Evolutionary conservation across 2,329 filamentous ascomycete genomes (phyloP).

Genomic region (Aspergillus hortae): DNA sequence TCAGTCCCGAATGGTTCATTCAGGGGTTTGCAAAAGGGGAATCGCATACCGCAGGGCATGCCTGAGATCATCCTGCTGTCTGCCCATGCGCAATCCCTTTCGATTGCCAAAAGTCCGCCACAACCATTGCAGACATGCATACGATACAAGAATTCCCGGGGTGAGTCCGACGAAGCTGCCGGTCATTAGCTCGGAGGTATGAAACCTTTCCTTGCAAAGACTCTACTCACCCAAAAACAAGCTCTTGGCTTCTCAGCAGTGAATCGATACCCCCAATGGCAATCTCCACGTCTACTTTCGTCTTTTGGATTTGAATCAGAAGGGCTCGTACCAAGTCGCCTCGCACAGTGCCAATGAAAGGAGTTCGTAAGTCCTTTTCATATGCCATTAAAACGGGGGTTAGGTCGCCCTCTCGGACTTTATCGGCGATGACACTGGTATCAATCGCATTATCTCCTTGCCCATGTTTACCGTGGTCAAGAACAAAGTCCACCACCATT

Average conservation of each 20-base stretch:
- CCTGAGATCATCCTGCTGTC: slow-evolving; percentile 66
- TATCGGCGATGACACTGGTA: slow-evolving; percentile 69
- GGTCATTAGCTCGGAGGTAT: slow-evolving; percentile 10
- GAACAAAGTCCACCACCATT: slow-evolving; percentile 96
- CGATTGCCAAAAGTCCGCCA: slow-evolving; percentile 66
- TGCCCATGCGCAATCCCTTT: slow-evolving; percentile 62
- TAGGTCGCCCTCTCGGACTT: slow-evolving; percentile 86
- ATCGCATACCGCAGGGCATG: slow-evolving; percentile 64
- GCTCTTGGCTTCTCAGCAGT: slow-evolving; percentile 89
- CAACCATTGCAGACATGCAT: slow-evolving; percentile 71
- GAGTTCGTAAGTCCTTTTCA: slow-evolving; percentile 79
- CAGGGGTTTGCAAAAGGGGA: background rate
- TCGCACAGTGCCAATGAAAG: slow-evolving; percentile 75
- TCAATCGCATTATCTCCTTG: slow-evolving; percentile 51
- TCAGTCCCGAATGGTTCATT: slow-evolving; percentile 1
- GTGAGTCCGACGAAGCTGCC: slow-evolving; percentile 84
- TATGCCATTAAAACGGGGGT: slow-evolving; percentile 89
- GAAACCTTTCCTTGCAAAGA: background rate
- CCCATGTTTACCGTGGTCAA: slow-evolving; percentile 66
- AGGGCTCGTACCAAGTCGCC: slow-evolving; percentile 88
- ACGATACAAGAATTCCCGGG: slow-evolving; percentile 82
- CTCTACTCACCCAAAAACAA: slow-evolving; percentile 69
- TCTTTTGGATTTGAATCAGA: slow-evolving; percentile 96
- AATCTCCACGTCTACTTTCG: slow-evolving; percentile 95
- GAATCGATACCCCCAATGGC: slow-evolving; percentile 95